These are phyloP conservation scores for Astragalus membranaceus DNA, from an alignment of 306 rosid species.

Conservation along the genomic window DNA sequence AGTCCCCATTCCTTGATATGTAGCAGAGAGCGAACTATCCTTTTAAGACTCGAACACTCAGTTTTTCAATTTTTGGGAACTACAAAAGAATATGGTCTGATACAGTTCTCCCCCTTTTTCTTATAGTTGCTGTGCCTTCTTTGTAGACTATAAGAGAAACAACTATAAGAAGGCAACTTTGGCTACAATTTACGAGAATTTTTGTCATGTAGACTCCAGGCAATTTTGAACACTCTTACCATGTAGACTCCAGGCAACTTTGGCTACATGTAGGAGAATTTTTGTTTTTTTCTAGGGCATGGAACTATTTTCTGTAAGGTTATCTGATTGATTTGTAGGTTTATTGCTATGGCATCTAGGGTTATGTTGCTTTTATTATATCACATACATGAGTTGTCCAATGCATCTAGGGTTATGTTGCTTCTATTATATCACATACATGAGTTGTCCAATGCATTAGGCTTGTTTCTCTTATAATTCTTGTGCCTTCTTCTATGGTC, in stretches of 20 bases:
- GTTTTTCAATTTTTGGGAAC: not conserved
- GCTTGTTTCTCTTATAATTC: constrained; percentile 1
- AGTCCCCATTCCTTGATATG: constrained; percentile 9
- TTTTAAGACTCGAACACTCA: not conserved
- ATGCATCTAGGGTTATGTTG: not conserved
- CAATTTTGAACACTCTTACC: not conserved
- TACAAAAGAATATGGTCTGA: not conserved
- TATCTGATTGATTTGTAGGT: not conserved
- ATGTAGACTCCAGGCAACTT: not conserved
- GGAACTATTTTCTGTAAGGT: constrained; percentile 4
- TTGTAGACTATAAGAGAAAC: no score
- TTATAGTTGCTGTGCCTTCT: no score
- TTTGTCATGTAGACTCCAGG: not conserved
- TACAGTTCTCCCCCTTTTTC: no score
- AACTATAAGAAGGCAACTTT: not conserved
- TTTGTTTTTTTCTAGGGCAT: not conserved
- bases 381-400: not conserved
- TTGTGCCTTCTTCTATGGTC: not conserved
- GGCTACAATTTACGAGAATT: not conserved
- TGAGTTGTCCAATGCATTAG: not conserved
- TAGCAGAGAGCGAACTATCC: not conserved
- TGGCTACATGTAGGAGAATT: not conserved
- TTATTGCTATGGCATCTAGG: not conserved
- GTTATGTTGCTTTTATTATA: not conserved
- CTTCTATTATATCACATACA: not conserved